Conservation (phyloP, 495 filamentous ascomycete species). For the Talaromyces nanjingensis region DNA sequence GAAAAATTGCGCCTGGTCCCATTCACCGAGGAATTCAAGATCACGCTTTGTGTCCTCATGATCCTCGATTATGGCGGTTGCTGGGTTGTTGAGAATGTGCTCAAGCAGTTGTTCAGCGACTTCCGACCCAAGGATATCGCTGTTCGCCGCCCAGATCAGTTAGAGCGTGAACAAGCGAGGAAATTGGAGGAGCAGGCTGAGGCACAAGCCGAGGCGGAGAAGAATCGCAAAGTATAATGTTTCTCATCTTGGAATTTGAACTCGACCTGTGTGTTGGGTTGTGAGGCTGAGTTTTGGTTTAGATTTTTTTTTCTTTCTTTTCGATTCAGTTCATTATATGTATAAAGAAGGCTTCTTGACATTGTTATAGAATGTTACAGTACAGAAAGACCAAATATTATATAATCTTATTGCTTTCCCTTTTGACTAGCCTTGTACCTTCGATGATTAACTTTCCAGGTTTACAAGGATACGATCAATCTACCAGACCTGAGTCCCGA, state of each 20-base stretch:
- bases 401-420: neutral
- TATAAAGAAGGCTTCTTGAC: neutral
- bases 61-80: conserved; percentile 81
- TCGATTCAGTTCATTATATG: neutral
- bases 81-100: conserved; percentile 78
- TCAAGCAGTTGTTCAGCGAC: conserved; percentile 86
- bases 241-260: neutral
- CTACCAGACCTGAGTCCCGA: neutral
- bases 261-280: neutral
- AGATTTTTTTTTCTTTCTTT: neutral
- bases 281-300: neutral
- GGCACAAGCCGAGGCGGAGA: conserved; percentile 45
- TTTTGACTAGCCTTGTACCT: neutral
- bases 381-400: neutral
- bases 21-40: conserved; percentile 88
- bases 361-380: neutral
- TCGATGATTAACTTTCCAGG: neutral
- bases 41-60: conserved; percentile 79
- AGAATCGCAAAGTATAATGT: conserved; percentile 26
- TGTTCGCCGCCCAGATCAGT: conserved; percentile 74
- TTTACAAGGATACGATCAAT: conserved; percentile 2
- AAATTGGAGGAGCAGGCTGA: conserved; percentile 40
- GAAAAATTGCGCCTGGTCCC: conserved; percentile 86
- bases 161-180: conserved; percentile 64
- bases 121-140: conserved; percentile 94